A percentile compares a stretch with the other conserved stretches of the same genome.
Conservation (phyloP, 2,329 filamentous ascomycete genomes). For the Laburnicola sp. region DNA sequence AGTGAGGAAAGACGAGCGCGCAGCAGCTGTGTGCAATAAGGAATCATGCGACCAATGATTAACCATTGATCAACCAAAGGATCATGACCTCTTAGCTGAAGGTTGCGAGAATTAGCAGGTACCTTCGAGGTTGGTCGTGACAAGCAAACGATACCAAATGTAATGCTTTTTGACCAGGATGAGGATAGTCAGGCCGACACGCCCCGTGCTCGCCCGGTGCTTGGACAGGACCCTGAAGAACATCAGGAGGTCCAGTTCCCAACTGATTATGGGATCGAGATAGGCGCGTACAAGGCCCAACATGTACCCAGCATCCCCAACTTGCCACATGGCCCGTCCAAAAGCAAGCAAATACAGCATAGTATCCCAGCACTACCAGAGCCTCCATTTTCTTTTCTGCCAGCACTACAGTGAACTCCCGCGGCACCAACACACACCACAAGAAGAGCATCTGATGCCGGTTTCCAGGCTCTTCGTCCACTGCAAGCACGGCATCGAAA, state of each 20-base stretch:
- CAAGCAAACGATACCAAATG: no score
- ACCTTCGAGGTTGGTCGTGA: no score
- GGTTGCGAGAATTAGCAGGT: no score
- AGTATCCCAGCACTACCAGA: constrained; percentile 55
- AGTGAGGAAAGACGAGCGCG: no score
- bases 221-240: background rate
- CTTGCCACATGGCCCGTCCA: constrained; percentile 25
- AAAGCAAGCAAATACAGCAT: constrained; percentile 54
- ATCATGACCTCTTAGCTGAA: no score
- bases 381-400: constrained; percentile 47
- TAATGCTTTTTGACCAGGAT: no score
- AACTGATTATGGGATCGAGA: constrained; percentile 31
- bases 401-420: constrained; percentile 44
- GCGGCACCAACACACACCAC: constrained; percentile 45
- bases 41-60: no score
- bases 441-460: constrained; percentile 33
- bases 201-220: no score
- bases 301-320: constrained; percentile 25
- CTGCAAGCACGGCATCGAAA: constrained; percentile 21
- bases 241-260: constrained; percentile 2
- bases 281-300: constrained; percentile 55
- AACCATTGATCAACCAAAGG: no score
- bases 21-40: no score
- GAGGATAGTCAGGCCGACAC: no score
- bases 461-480: constrained; percentile 8